Evolutionary conservation across 306 rosid species (phyloP), one percentile per base, ranked within the genome.

Genomic region (Potentilla sterilis): DNA sequence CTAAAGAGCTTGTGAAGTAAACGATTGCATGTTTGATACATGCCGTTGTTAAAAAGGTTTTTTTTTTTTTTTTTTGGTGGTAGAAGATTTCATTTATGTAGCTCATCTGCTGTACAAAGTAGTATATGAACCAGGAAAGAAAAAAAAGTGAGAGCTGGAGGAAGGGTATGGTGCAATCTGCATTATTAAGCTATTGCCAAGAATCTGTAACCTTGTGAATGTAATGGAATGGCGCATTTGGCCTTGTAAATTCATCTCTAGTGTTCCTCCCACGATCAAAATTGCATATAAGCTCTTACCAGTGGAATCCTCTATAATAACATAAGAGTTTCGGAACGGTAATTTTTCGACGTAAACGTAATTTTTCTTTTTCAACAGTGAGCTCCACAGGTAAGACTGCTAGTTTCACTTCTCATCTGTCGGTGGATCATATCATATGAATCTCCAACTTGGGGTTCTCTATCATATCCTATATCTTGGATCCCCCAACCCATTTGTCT

Each of bases 1-100:
- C 87, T 4, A 95, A 95, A 81, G 99, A 95, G 81, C 79, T 90
- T 62, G 78, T 89, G 64, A 86, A 88, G 82, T 95, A 85, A 91
- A 21, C 58, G 70, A 61, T 77, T 72, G 73, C 79, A 72, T 32
- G 51, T 55, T n/a, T 22, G 75, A 28, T 42, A 59, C 66, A 78
- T 71, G 81, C 67, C 79, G 66, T 69, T 55, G 76, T 70, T 70
- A 28, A 58, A 43, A 65, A 43, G 75, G 7, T 69, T 81, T 81
- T 28, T 28, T 28, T 28, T 28, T 28, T 28, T 28, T 28, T 28
- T 28, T 28, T 28, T 28, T 51, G 28, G 28, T 74, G 43, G 63
- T 40, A 67, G 74, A 63, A 42, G 14, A 34, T 55, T 68, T 68
- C 46, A 64, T 15, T 37, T 44, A 80, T 73, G 41, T 69, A 84